A percentile compares a stretch with the other conserved stretches of the same genome.
phyloP scores from a whole-genome alignment of 176 grass and related monocot genomes.

The Miscanthus lutarioriparius region DNA sequence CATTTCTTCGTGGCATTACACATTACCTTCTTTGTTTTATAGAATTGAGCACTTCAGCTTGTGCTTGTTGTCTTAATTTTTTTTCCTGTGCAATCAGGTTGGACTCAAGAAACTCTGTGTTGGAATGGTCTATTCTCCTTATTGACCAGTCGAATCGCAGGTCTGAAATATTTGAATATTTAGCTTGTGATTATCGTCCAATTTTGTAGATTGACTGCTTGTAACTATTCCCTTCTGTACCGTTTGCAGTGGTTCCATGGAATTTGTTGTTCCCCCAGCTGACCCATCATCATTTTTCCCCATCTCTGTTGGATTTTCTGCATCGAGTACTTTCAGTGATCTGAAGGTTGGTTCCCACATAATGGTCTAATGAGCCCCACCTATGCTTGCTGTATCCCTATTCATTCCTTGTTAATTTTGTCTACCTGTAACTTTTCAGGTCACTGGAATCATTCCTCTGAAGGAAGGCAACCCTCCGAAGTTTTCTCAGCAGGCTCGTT shows the following conservation, averaged over 20 bases:
- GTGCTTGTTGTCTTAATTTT: slow-evolving; percentile 8
- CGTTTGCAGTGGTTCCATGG: slow-evolving; percentile 70
- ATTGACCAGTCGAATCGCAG: slow-evolving; percentile 86
- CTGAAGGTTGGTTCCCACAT: slow-evolving; percentile 50
- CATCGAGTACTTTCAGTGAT: slow-evolving; percentile 77
- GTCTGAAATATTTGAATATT: slow-evolving; percentile 35
- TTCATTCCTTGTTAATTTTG: not conserved
- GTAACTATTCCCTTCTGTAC: slow-evolving; percentile 1
- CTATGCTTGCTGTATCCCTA: not conserved
- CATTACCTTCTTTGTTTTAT: not conserved
- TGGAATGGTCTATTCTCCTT: slow-evolving; percentile 88
- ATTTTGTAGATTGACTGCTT: not conserved
- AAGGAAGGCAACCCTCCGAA: slow-evolving; percentile 60
- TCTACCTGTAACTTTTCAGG: slow-evolving; percentile 38
- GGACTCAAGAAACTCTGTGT: slow-evolving; percentile 61
- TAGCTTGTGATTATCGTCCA: slow-evolving; percentile 1
- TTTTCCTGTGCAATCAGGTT: slow-evolving; percentile 46
- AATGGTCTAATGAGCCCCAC: not conserved
- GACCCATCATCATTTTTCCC: slow-evolving; percentile 80
- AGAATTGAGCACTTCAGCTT: not conserved
- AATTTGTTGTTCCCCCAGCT: slow-evolving; percentile 74
- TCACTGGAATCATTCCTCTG: slow-evolving; percentile 49
- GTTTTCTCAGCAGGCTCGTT: slow-evolving; percentile 59
- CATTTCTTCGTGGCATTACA: not conserved
- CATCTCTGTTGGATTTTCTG: slow-evolving; percentile 71